Evolutionary conservation across 1,284 basidiomycete species (phyloP), one percentile per base, ranked within the genome.

Genomic region (Lentinula novae-zelandiae): DNA sequence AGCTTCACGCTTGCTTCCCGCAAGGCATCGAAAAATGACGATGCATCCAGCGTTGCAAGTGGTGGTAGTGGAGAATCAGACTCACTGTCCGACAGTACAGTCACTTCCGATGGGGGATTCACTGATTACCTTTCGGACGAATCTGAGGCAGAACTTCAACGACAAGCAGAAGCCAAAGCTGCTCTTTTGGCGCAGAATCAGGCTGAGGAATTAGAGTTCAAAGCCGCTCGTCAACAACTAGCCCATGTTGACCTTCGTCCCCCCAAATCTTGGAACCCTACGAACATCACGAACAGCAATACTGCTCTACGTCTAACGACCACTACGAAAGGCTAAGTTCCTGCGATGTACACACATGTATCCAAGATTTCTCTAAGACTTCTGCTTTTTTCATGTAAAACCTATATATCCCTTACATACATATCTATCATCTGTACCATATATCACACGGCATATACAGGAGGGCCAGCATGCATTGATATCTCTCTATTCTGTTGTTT

Each of bases 71-170:
- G 72, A 44, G 84, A 83, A 60, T 62, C 60, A n/a, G 62, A 63
- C 46, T 86, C 86, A 7, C 58, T 82, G 66, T 82, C 82, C 0
- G 88, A 89, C 68, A 83, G 83, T 62, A 92, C 90, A 8, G 80
- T 92, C 55, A 90, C 87, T 13, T 90, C 89, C 10, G 90, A 92
- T 67, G 90, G 90, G 8, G 89, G 85, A 12, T 92, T 92, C 68
- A 92, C 90, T 8, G 90, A 92, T 70, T 92, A 92, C 71, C 73
- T 92, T 34, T 92, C 90, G 27, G 90, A 92, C 68, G 90, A 92
- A 72, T 91, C 89, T 13, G 90, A 92, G 67, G 89, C 85, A 48
- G 90, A 92, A 71, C 73, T 92, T 59, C 90, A 92, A 73, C 79
- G 89, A 62, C 90, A 92, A 72, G 90, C 90, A 9, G 90, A 92